Base-by-base conservation (phyloP, 2,329 filamentous ascomycete species). In the Cladophialophora immunda region DNA sequence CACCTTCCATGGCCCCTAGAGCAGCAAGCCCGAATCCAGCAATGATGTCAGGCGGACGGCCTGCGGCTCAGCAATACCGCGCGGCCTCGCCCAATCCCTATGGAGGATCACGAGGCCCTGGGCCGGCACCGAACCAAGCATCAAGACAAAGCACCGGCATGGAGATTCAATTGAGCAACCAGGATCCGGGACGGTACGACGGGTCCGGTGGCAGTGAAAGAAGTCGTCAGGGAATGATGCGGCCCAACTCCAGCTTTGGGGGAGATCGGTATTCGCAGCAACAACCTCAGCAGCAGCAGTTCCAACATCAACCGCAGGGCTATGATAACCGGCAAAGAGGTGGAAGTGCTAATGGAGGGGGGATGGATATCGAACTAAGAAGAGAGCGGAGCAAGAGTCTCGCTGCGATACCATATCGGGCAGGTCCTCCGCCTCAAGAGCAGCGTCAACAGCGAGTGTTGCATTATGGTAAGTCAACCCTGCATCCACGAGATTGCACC, bases 401-500 rank as follows among this genome's bases (percentile, higher is more conserved):
- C 67, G 93, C 91, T 6, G 64, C 63, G 30, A 66, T 70, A 91
- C 95, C 74, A 85, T 87, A 29, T 17, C 58, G 67, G 36, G 50
- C 50, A 15, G 54, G 45, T 15, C 50, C 58, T 30, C 66, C 57
- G 3, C 30, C 64, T 19, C 32, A 25, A 29, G 50, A 62, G 52
- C 34, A 30, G 13, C 52, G 60, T 32, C 38, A 45, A 45, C 61
- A 60, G 25, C 64, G 62, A n/a, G 74, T 93, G 92, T 74, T 97
- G 92, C 93, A 97, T 81, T 97, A 94, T 81, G 93, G 95, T 98
- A 86, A 89, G 93, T 86, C 62, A 86, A 89, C 93, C 86, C 62
- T 34, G 8, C 25, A 3, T 57, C 41, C 47, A 13, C 19, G 58
- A 22, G 2, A 11, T 15, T 25, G 4, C 17, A 9, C 9, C 25